A percentile compares a stretch with the other conserved stretches of the same genome.
These are phyloP conservation scores for Herpetomonas samuelpessoai DNA, from an alignment of 208 protist genomes.

Conservation along the genomic window DNA sequence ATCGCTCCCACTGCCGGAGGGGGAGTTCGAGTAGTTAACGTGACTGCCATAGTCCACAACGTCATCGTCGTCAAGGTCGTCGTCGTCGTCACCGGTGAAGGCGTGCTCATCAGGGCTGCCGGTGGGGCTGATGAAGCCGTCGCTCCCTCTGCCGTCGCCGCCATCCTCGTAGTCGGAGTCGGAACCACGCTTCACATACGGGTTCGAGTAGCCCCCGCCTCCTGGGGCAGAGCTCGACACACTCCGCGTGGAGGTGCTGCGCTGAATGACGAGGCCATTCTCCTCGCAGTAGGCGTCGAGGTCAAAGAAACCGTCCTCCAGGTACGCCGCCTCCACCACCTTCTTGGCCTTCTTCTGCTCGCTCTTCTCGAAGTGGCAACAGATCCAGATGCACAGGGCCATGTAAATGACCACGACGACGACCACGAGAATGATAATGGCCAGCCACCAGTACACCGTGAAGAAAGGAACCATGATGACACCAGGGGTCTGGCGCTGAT, in stretches of 20 bases:
- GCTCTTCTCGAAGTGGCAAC: conserved; percentile 22
- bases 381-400: conserved; percentile 25
- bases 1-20: not conserved
- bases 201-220: not conserved
- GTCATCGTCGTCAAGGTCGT: not conserved
- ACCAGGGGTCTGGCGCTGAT: conserved; percentile 8
- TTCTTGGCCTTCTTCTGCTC: conserved; percentile 29
- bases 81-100: not conserved
- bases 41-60: not conserved
- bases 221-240: not conserved
- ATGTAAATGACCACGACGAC: conserved; percentile 15
- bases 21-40: not conserved
- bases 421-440: conserved; percentile 33
- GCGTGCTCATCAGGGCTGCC: not conserved
- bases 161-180: not conserved
- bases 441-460: conserved; percentile 27
- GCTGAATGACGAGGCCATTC: not conserved
- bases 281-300: conserved; percentile 4
- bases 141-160: too few relatives aligned
- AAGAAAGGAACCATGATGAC: conserved; percentile 17
- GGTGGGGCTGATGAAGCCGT: not conserved
- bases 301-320: conserved; percentile 24
- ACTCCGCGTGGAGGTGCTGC: too few relatives aligned
- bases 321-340: conserved; percentile 27
- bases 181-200: not conserved